These are phyloP conservation scores for Andrographis paniculata DNA, from an alignment of 305 asterid species.

Conservation along the genomic window DNA sequence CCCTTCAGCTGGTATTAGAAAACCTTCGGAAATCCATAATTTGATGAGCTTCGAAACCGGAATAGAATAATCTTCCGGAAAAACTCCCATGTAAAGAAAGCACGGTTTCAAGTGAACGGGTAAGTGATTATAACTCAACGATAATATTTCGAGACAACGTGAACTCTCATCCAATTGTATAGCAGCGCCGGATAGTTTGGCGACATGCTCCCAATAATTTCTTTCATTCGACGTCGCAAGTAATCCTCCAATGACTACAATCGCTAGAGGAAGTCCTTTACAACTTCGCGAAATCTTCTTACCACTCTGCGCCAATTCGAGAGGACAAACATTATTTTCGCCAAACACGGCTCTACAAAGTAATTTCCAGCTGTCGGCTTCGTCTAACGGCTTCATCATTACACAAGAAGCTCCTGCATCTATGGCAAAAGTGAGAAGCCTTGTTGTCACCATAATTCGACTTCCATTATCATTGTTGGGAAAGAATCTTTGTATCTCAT, in stretches of 20 bases:
- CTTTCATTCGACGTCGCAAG: constrained; percentile 7
- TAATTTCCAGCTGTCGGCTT: not conserved
- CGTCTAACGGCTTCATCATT: constrained; percentile 1
- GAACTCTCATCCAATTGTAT: not conserved
- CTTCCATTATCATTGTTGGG: too few species aligned
- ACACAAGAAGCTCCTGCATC: constrained; percentile 2
- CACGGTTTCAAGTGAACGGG: constrained; percentile 13
- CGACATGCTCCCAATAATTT: too few species aligned
- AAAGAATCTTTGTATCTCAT: too few species aligned
- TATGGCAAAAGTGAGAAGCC: too few species aligned
- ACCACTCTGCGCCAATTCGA: not conserved
- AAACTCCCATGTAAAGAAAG: not conserved
- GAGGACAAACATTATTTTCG: not conserved
- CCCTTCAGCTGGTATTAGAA: too few species aligned
- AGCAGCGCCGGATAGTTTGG: not conserved
- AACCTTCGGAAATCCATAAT: too few species aligned
- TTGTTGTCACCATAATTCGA: too few species aligned
- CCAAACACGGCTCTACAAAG: not conserved
- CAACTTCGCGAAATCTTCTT: constrained; percentile 5
- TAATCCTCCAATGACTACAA: not conserved
- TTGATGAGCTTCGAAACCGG: not conserved
- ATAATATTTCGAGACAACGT: not conserved
- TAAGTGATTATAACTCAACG: constrained; percentile 12
- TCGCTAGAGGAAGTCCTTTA: constrained; percentile 4
- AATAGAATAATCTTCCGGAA: not conserved